Evolutionary conservation across 305 asterid species (phyloP).

Genomic region (Fraxinus latifolia): DNA sequence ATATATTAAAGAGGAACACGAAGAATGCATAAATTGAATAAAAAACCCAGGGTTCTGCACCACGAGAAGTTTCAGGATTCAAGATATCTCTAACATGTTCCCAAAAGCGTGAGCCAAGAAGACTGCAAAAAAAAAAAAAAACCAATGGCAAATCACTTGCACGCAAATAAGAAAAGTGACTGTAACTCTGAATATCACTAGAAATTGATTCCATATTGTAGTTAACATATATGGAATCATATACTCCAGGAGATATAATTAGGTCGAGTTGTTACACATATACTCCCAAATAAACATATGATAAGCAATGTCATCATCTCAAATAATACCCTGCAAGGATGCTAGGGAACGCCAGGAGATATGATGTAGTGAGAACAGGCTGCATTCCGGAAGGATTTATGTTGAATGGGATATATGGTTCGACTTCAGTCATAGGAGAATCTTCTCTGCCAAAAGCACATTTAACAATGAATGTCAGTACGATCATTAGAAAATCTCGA

Average conservation of each 20-base stretch:
- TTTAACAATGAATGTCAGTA: constrained; percentile 16
- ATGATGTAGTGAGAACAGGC: constrained; percentile 94
- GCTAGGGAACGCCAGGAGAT: constrained; percentile 88
- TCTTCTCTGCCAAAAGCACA: constrained; percentile 60
- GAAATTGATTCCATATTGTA: constrained; percentile 3
- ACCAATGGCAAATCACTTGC: background rate
- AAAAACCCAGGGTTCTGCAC: constrained; percentile 94
- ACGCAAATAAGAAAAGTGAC: background rate
- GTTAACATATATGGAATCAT: background rate
- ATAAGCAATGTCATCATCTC: background rate
- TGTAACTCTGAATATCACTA: background rate
- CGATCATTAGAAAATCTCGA: background rate
- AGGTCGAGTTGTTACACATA: background rate
- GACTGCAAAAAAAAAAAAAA: constrained; percentile 40
- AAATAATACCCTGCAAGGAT: constrained; percentile 67
- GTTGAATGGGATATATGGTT: constrained; percentile 97
- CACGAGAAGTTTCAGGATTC: constrained; percentile 72
- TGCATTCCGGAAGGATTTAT: constrained; percentile 99
- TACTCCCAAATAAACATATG: background rate
- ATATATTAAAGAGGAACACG: constrained; percentile 84
- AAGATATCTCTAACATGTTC: constrained; percentile 59
- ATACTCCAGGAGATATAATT: background rate
- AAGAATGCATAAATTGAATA: constrained; percentile 78
- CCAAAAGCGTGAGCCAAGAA: constrained; percentile 77
- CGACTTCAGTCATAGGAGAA: constrained; percentile 86